Conservation (phyloP, 495 filamentous ascomycete genomes). For the Letharia lupina region DNA sequence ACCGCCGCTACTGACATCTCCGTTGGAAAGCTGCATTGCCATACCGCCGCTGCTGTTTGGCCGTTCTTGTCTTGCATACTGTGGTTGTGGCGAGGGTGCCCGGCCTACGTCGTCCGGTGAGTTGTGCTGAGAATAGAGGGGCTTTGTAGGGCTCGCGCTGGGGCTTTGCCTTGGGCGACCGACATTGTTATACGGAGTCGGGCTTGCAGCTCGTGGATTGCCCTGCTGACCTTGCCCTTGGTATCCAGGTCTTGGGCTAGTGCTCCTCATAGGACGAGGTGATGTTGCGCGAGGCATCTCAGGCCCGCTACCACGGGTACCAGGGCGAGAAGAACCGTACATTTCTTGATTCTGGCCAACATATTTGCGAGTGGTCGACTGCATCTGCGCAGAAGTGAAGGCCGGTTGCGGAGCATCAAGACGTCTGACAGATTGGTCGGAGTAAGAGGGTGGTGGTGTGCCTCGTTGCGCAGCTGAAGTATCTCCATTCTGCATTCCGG, state of each 20-base stretch:
- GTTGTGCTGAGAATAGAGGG: constrained; percentile 39
- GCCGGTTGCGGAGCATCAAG: constrained; percentile 87
- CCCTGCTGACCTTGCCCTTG: constrained; percentile 17
- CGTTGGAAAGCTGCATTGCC: constrained; percentile 67
- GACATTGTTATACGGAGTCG: constrained; percentile 22
- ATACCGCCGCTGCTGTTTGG: constrained; percentile 63
- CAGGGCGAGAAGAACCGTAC: constrained; percentile 45
- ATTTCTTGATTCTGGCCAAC: constrained; percentile 73
- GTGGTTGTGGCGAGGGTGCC: constrained; percentile 51
- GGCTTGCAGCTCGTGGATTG: constrained; percentile 27
- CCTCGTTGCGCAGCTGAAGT: constrained; percentile 47
- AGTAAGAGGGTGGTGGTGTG: constrained; percentile 79
- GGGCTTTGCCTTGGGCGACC: constrained; percentile 19
- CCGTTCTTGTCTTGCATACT: constrained; percentile 50
- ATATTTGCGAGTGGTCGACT: constrained; percentile 82
- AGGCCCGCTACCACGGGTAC: constrained; percentile 30
- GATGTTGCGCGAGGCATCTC: constrained; percentile 41
- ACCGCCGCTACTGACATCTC: constrained; percentile 26
- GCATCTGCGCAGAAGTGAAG: constrained; percentile 86
- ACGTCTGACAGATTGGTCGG: constrained; percentile 59
- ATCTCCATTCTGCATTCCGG: constrained; percentile 44
- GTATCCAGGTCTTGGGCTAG: constrained; percentile 44
- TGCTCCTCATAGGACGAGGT: constrained; percentile 47
- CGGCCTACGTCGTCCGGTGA: constrained; percentile 48
- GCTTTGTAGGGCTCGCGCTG: constrained; percentile 23